Conservation (phyloP, 1,284 basidiomycete species). For the Rhodotorula sp. region DNA sequence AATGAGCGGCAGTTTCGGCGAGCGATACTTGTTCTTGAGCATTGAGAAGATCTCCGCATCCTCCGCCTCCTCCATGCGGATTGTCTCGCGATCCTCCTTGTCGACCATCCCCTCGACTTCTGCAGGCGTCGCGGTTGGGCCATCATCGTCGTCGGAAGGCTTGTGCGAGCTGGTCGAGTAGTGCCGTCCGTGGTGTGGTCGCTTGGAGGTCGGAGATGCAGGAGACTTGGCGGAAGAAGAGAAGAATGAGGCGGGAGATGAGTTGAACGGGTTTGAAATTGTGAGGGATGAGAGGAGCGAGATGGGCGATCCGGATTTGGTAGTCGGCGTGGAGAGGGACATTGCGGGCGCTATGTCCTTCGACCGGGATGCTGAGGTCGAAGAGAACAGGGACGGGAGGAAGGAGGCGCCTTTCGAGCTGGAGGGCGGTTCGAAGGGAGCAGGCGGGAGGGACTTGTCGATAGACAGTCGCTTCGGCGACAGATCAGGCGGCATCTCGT, state of each 20-base stretch:
- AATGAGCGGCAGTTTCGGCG: constrained; percentile 77
- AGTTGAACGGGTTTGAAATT: constrained; percentile 22
- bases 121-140: constrained; percentile 2
- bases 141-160: neutral
- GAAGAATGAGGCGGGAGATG: constrained; percentile 5
- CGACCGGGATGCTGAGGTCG: neutral
- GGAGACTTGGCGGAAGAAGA: neutral
- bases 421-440: neutral
- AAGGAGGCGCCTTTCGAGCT: neutral
- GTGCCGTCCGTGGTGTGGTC: neutral
- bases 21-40: constrained; percentile 64
- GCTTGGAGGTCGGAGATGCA: neutral
- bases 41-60: constrained; percentile 35
- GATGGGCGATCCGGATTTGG: neutral
- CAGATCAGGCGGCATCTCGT: neutral
- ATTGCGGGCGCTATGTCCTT: neutral
- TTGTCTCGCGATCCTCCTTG: constrained; percentile 23
- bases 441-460: constrained; percentile 21
- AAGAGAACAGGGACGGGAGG: constrained; percentile 6
- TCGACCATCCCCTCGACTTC: constrained; percentile 31
- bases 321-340: neutral
- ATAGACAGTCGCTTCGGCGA: neutral
- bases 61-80: constrained; percentile 26
- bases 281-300: constrained; percentile 26
- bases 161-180: constrained; percentile 4